Base-by-base conservation (phyloP, 108 stramenopile species). In the Nitzschia inconspicua region DNA sequence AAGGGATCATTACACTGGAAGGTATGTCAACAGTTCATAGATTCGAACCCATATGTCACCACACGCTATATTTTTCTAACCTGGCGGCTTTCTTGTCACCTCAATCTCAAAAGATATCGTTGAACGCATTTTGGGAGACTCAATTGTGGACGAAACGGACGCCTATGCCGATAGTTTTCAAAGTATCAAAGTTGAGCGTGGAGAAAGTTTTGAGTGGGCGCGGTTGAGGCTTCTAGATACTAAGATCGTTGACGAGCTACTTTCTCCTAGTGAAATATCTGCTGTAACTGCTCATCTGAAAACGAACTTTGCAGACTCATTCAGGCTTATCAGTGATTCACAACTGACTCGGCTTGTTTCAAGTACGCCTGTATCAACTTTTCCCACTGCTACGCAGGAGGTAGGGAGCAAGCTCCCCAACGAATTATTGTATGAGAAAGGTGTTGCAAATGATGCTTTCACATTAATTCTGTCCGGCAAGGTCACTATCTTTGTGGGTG, bases 81-180 rank as follows among this genome's bases (percentile, higher is more conserved):
- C 1, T 35, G 6, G 47, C 14, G n/a, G 14, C 47, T 23, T 48
- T 19, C 4, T 25, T 6, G 3, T 48, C 4, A 3, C 7, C 6
- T 48, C 0, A 6, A 19, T 4, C 22, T 8, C 14, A 6, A 20
- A 32, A 69, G 93, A 96, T 68, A 92, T 95, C 46, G 83, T 96
- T 44, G 93, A 95, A 60, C 84, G 85, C 32, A 94, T 95, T 49
- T 57, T 99, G 40, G 97, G 97, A 16, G 95, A 96, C 47, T 94
- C 95, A 51, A 98, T 99, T 59, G 93, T 97, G 10, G 99, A 99
- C 57, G 99, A 99, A 68, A 96, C 93, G 7, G 98, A 99, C 69
- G 88, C 70, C 29, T 80, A 80, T 57, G 83, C 81, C 4, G 90
- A 92, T 56, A 78, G 70, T 25, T 72, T 73, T 31, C 77, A 88